Percentiles rank a stretch among this genome's conserved stretches.
These are phyloP conservation scores for Pseudopediastrum boryanum DNA, from an alignment of 139 green algal species.

Conservation along the genomic window DNA sequence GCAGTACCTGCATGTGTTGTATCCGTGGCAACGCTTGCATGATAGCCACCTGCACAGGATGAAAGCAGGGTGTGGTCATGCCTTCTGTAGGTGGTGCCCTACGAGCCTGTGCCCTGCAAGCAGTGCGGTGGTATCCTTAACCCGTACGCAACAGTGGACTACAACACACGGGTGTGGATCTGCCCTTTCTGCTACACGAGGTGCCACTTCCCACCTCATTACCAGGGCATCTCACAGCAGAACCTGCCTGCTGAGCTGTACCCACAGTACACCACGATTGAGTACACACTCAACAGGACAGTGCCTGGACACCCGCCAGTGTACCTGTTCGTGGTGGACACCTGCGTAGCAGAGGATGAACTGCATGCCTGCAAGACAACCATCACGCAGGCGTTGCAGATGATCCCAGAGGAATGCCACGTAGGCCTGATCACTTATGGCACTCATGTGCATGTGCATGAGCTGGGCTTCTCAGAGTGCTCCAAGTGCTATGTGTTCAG, in stretches of 20 bases:
- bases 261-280: conserved; percentile 93
- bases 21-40: neutral
- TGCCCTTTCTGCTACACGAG: conserved; percentile 95
- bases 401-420: conserved; percentile 74
- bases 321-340: conserved; percentile 97
- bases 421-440: conserved; percentile 95
- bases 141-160: conserved; percentile 93
- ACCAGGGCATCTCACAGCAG: conserved; percentile 85
- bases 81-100: conserved; percentile 82
- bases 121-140: conserved; percentile 92
- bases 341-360: conserved; percentile 91
- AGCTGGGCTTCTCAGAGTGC: conserved; percentile 93
- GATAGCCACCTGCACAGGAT: neutral
- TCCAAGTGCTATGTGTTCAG: conserved; percentile 94
- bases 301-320: conserved; percentile 71
- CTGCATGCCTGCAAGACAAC: conserved; percentile 77
- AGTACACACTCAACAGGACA: conserved; percentile 87
- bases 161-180: conserved; percentile 90
- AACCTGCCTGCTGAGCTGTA: conserved; percentile 97
- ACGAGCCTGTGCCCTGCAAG: conserved; percentile 96
- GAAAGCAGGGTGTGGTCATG: neutral
- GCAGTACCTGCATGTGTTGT: neutral
- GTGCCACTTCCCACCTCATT: conserved; percentile 98
- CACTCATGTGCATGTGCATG: conserved; percentile 96
- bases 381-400: conserved; percentile 76